These are phyloP conservation scores for Fomitopsis serialis DNA, from an alignment of 768 basidiomycete species.

Conservation along the genomic window DNA sequence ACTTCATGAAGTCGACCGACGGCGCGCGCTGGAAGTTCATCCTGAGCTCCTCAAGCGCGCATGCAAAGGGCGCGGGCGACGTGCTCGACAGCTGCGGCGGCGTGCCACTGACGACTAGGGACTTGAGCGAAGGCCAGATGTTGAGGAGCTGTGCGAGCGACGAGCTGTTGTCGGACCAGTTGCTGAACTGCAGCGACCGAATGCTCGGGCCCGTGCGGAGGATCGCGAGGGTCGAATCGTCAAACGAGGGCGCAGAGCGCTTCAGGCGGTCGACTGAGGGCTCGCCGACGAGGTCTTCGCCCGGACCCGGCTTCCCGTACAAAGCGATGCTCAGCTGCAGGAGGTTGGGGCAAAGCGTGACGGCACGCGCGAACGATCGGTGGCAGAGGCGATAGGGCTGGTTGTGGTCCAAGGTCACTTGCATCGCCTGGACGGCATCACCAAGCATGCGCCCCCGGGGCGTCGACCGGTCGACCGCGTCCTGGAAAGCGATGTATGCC, in stretches of 20 bases:
- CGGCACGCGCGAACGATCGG: slow-evolving; percentile 51
- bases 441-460: slow-evolving; percentile 45
- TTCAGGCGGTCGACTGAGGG: slow-evolving; percentile 9
- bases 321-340: slow-evolving; percentile 49
- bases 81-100: slow-evolving; percentile 43
- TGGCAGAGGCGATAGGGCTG: slow-evolving; percentile 56
- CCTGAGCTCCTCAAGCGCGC: slow-evolving; percentile 46
- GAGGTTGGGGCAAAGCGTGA: slow-evolving; percentile 56
- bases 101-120: slow-evolving; percentile 48
- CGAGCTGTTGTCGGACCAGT: slow-evolving; percentile 63
- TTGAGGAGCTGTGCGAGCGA: slow-evolving; percentile 57
- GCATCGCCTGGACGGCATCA: slow-evolving; percentile 48
- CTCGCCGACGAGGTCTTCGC: slow-evolving; percentile 43
- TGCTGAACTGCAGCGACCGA: slow-evolving; percentile 52
- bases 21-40: slow-evolving; percentile 65
- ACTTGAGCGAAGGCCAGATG: slow-evolving; percentile 53
- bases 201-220: slow-evolving; percentile 54
- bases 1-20: slow-evolving; percentile 56
- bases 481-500: slow-evolving; percentile 49
- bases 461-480: slow-evolving; percentile 43
- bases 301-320: slow-evolving; percentile 52
- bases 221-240: slow-evolving; percentile 39
- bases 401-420: slow-evolving; percentile 59
- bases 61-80: slow-evolving; percentile 38
- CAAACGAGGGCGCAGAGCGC: slow-evolving; percentile 17